Percentiles rank a stretch among this genome's conserved stretches.
Conservation (phyloP, 148 eudicot species). For the Rhododendron griersonianum region DNA sequence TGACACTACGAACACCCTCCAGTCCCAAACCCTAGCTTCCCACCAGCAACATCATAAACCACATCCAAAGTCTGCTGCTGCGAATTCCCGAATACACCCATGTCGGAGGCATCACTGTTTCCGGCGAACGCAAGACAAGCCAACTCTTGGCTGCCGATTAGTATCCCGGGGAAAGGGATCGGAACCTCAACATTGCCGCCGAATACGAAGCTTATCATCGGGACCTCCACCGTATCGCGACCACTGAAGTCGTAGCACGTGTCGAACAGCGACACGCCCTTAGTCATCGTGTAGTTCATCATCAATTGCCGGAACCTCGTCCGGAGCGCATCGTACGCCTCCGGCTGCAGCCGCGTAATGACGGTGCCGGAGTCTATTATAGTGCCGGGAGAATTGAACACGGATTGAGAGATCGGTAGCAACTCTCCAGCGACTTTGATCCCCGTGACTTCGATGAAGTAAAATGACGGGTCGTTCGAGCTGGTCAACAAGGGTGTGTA, state of each 20-base stretch:
- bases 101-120: neutral
- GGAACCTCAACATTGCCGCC: neutral
- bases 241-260: neutral
- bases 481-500: constrained; percentile 12
- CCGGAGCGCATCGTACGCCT: neutral
- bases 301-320: neutral
- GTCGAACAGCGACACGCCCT: neutral
- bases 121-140: neutral
- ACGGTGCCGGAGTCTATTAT: constrained; percentile 87
- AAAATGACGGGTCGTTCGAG: constrained; percentile 39
- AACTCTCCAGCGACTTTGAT: constrained; percentile 37
- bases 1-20: neutral
- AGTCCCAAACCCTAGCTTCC: neutral
- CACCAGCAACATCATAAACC: neutral
- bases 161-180: too few relatives aligned
- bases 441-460: constrained; percentile 39
- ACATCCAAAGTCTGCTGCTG: neutral
- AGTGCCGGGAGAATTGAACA: constrained; percentile 42
- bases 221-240: neutral
- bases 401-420: constrained; percentile 44
- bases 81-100: neutral
- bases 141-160: too few relatives aligned
- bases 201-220: neutral
- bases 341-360: constrained; percentile 25
- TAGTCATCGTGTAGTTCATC: neutral